Evolutionary conservation across 164 flowering plant species (phyloP).

Genomic region (Nymphaea colorata): DNA sequence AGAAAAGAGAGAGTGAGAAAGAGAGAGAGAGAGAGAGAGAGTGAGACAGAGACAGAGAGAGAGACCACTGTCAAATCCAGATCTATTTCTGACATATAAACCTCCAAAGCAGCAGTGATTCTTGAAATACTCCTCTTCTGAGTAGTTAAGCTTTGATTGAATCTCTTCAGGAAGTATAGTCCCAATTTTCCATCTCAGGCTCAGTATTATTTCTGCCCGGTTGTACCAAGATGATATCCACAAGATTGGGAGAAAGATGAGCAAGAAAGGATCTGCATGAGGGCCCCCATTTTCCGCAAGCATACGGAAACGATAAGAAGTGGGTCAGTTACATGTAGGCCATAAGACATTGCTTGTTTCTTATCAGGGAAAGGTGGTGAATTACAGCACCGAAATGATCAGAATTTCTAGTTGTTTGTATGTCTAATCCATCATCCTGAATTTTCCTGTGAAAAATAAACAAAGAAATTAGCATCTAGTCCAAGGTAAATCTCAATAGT

Average conservation of each 20-base stretch:
- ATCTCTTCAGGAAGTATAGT: constrained; percentile 69
- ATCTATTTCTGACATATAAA: constrained; percentile 60
- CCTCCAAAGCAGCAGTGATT: constrained; percentile 60
- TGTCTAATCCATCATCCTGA: constrained; percentile 71
- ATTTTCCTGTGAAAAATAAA: constrained; percentile 44
- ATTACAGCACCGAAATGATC: constrained; percentile 83
- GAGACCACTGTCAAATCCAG: constrained; percentile 88
- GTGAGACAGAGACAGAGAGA: constrained; percentile 1
- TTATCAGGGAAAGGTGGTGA: constrained; percentile 73
- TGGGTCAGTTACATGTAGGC: constrained; percentile 45
- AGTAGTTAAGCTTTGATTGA: constrained; percentile 51
- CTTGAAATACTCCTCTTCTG: constrained; percentile 78
- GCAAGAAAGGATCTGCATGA: too few species aligned
- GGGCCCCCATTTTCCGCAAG: too few species aligned
- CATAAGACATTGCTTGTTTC: constrained; percentile 75
- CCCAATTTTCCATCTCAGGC: constrained; percentile 76
- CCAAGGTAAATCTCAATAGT: neutral
- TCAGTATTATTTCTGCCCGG: constrained; percentile 63
- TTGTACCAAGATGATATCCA: constrained; percentile 37
- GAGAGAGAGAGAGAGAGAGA: neutral
- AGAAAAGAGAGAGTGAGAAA: neutral
- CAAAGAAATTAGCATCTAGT: neutral
- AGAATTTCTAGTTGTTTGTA: constrained; percentile 64
- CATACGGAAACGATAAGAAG: neutral
- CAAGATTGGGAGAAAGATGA: too few species aligned